Evolutionary conservation across 441 rosid genomes (phyloP), one percentile per base, ranked within the genome.

Genomic region (Erysimum pusillum): DNA sequence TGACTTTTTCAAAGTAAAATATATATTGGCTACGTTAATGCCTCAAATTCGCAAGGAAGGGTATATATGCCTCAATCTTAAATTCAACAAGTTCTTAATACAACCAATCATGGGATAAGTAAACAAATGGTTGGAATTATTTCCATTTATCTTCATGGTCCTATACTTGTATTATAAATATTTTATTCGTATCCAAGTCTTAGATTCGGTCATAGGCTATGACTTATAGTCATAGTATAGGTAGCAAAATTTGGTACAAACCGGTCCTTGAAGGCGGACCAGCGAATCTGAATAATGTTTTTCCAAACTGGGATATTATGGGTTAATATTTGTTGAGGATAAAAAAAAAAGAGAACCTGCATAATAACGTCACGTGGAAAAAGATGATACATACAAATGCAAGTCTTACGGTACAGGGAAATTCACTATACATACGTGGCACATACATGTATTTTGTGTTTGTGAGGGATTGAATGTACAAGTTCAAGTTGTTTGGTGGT

Each of bases 231-330:
- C 63, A 31, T 69, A 62, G 28, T 46, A 35, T 65, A 32, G 64
- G 54, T 57, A 7, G 57, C 62, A 32, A 67, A 32, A 59, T 57
- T 63, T 78, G 59, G 77, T 51, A 32, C 77, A 72, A 51, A 59
- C 58, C 64, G 61, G 67, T 64, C 67, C 53, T 36, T 57, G 18
- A 48, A 48, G 35, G 9, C 25, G 57, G 63, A 59, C 81, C 80
- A 77, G 25, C 42, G 77, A 78, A 78, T 72, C 69, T 77, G 25
- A 78, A 72, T 35, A 59, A 60, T 66, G 77, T 72, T 51, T 51
- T 66, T 66, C 57, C 69, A 66, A 59, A 59, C 59, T 53, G 45
- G 73, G 69, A 60, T 65, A 65, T 56, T 31, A 20, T 12, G 42
- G 14, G 46, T 42, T 48, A 25, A 8, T 60, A 17, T 52, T 36